Base-by-base conservation (phyloP, 768 basidiomycete species). In the Macrocybe gigantea region DNA sequence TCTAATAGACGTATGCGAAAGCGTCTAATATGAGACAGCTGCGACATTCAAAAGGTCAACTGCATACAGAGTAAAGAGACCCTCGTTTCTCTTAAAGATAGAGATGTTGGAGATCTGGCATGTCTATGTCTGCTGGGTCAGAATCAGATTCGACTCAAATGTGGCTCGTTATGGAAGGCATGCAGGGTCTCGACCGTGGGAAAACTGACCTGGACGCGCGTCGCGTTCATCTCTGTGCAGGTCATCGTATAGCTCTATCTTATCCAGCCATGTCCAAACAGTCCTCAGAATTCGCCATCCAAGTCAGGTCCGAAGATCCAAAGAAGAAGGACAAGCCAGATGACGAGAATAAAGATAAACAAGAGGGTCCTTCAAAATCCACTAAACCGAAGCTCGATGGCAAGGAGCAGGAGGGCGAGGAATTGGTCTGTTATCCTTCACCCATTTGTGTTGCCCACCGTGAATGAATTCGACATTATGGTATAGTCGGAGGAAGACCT, bases 401-500 rank as follows among this genome's bases (percentile, higher is more conserved):
- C 51, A 72, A 78, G 59, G 73, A 76, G 45, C 76, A 69, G 41
- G 84, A 89, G 56, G 82, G 72, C 51, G 86, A 90, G 59, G 88
- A 94, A 56, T 63, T 96, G 65, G 93, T 94, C 60, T 60, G 88
- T 77, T 4, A 38, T 32, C n/a, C 13, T 36, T 41, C 44, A 30
- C 34, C 32, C 34, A 14, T 47, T 9, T 41, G 45, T 46, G 7
- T 45, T 33, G 12, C 22, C 33, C 36, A 33, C 38, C 35, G 2
- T 33, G n/a, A 45, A 53, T 44, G 56, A 45, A 33, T 47, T 42
- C 41, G 13, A n/a, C 31, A 8, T 44, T n/a, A 22, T 29, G 41
- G 41, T 48, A 6, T 49, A 94, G 93, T 93, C 89, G 29, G 96
- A 99, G 62, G 96, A 98, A 69, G 96, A 99, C 66, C 73, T 83